Conservation (phyloP, 345 rosid genomes). For the Arabis alpina region DNA sequence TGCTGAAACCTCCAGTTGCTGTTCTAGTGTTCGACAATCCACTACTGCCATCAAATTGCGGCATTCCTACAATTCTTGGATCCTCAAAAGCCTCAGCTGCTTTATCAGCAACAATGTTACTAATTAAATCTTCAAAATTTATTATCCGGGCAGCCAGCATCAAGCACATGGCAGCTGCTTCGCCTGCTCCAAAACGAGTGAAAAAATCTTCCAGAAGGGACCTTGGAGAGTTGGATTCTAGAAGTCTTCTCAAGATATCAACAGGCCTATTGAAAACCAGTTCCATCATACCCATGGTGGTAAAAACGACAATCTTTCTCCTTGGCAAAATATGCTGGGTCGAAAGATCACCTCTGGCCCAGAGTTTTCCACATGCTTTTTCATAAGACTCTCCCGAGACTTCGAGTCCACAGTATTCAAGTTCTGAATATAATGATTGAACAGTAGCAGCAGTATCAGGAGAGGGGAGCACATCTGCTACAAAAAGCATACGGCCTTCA, state of each 20-base stretch:
- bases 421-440: constrained; percentile 80
- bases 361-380: constrained; percentile 80
- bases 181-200: constrained; percentile 93
- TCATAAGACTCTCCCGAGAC: constrained; percentile 74
- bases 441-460: constrained; percentile 83
- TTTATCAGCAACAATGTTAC: constrained; percentile 76
- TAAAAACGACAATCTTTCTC: constrained; percentile 80
- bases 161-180: constrained; percentile 99
- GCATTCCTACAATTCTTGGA: constrained; percentile 94
- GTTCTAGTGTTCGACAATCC: constrained; percentile 82
- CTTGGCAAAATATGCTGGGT: constrained; percentile 92
- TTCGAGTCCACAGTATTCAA: constrained; percentile 77
- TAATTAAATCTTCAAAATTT: constrained; percentile 74
- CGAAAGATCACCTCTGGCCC: constrained; percentile 96
- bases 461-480: constrained; percentile 82
- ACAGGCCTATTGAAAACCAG: constrained; percentile 95
- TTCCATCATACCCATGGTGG: constrained; percentile 99
- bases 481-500: constrained; percentile 99
- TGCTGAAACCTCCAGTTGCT: constrained; percentile 90
- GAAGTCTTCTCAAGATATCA: constrained; percentile 85
- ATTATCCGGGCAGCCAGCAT: constrained; percentile 90
- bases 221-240: constrained; percentile 85
- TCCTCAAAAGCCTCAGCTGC: constrained; percentile 98
- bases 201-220: constrained; percentile 88
- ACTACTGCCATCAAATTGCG: constrained; percentile 86